Evolutionary conservation across 495 filamentous ascomycete species (phyloP).

Genomic region (Jackrogersella minutella): DNA sequence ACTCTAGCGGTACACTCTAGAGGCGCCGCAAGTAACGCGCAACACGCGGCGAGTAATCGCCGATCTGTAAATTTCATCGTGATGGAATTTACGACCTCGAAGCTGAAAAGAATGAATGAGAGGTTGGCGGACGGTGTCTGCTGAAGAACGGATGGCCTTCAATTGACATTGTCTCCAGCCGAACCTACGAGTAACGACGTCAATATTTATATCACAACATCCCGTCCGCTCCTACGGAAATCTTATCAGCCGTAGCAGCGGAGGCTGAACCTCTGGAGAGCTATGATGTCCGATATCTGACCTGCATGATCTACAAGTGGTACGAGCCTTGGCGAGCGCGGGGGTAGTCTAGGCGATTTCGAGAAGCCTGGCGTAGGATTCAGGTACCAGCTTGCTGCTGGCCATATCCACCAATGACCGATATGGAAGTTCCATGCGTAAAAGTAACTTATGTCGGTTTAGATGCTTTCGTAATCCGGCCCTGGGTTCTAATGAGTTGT

Average conservation of each 20-base stretch:
- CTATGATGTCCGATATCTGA: constrained; percentile 3
- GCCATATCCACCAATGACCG: background rate
- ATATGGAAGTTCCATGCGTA: background rate
- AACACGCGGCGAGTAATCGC: constrained; percentile 20
- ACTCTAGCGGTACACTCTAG: constrained; percentile 9
- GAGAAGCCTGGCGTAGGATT: constrained; percentile 15
- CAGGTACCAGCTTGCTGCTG: background rate
- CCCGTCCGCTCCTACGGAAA: background rate
- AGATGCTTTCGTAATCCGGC: background rate
- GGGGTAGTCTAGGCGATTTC: constrained; percentile 27
- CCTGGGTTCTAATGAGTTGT: background rate
- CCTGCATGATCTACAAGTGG: constrained; percentile 19
- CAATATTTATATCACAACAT: background rate
- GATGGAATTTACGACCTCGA: background rate
- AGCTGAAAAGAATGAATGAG: background rate
- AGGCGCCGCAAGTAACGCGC: constrained; percentile 26
- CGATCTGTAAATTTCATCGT: constrained; percentile 28
- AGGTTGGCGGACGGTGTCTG: background rate
- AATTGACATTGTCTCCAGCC: background rate
- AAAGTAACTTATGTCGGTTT: background rate
- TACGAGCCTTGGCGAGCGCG: constrained; percentile 5
- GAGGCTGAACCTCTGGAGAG: background rate
- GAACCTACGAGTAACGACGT: background rate
- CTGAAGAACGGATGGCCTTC: background rate
- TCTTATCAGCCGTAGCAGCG: background rate